phyloP scores from a whole-genome alignment of 2,329 filamentous ascomycete species.

The Alternaria arborescens region DNA sequence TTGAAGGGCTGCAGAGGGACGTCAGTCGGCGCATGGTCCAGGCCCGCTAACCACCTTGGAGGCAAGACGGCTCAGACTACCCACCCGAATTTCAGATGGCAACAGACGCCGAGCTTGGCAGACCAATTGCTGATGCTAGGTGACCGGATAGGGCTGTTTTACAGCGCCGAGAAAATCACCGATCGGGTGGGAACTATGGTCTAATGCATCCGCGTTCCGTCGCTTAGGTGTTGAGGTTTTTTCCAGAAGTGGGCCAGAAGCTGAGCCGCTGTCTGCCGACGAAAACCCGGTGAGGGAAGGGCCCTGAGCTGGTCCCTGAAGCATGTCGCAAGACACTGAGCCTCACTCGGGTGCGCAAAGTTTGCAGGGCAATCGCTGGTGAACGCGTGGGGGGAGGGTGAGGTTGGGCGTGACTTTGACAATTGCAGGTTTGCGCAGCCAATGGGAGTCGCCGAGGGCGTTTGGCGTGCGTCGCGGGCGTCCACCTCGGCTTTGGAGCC shows the following conservation, averaged over 20 bases:
- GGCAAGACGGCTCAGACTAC: conserved; percentile 22
- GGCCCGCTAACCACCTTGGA: conserved; percentile 32
- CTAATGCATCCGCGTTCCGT: conserved; percentile 14
- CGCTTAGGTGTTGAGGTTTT: conserved; percentile 20
- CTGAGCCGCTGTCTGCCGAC: conserved; percentile 9
- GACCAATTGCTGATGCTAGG: conserved; percentile 17
- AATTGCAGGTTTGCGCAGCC: conserved; percentile 7
- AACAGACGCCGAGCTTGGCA: conserved; percentile 30
- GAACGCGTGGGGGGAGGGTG: conserved; percentile 17
- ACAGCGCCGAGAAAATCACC: conserved; percentile 28
- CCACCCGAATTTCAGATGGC: conserved; percentile 34
- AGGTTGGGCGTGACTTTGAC: background rate
- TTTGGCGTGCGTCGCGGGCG: conserved; percentile 2
- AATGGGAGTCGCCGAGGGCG: conserved; percentile 26
- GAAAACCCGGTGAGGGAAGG: conserved; percentile 5
- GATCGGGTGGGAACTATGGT: conserved; percentile 14
- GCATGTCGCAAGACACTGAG: background rate
- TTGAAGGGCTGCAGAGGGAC: conserved; percentile 41
- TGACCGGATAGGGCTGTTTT: conserved; percentile 21
- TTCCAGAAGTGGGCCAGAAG: conserved; percentile 24
- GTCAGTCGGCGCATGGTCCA: conserved; percentile 35
- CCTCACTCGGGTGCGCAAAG: background rate
- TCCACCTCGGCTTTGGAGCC: conserved; percentile 14
- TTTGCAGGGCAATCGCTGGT: conserved; percentile 2
- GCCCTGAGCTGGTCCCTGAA: background rate